Evolutionary conservation across 1,284 basidiomycete species (phyloP).

Genomic region (Cutaneotrichosporon cutaneum): DNA sequence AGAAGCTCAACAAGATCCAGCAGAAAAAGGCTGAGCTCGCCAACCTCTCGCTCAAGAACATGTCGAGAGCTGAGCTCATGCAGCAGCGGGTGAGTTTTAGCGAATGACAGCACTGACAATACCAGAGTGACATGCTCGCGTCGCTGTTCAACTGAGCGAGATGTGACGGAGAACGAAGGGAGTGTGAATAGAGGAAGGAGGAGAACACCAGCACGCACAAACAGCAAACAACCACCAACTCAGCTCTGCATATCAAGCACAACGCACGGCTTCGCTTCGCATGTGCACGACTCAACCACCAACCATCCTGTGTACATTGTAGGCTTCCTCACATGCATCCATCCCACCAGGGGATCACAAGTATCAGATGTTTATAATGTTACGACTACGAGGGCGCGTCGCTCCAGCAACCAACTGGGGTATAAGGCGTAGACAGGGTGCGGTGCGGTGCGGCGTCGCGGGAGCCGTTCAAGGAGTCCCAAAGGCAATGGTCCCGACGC

Average conservation of each 20-base stretch:
- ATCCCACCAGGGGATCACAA: constrained; percentile 14
- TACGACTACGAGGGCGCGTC: not conserved
- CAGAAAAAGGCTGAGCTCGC: constrained; percentile 90
- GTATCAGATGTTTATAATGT: not conserved
- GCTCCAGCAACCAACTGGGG: not conserved
- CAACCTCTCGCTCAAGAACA: constrained; percentile 77
- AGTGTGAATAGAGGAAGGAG: not conserved
- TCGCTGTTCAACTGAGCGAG: constrained; percentile 34
- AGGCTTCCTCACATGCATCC: constrained; percentile 15
- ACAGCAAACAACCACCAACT: not conserved
- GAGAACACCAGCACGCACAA: not conserved
- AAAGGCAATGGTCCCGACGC: constrained; percentile 20
- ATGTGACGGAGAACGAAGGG: not conserved
- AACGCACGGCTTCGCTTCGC: not conserved
- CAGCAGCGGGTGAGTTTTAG: constrained; percentile 65
- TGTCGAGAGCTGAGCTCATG: constrained; percentile 78
- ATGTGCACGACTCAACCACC: not conserved
- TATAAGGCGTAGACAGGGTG: not conserved
- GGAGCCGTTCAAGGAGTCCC: not conserved
- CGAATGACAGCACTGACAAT: constrained; percentile 15
- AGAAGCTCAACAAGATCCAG: constrained; percentile 82
- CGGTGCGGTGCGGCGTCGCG: not conserved
- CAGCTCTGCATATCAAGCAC: constrained; percentile 3
- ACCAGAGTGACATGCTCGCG: constrained; percentile 57
- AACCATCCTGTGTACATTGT: constrained; percentile 7